Percentiles rank a stretch among this genome's conserved stretches.
Conservation (phyloP, 1,284 basidiomycete genomes). For the Sporisorium sorghi region DNA sequence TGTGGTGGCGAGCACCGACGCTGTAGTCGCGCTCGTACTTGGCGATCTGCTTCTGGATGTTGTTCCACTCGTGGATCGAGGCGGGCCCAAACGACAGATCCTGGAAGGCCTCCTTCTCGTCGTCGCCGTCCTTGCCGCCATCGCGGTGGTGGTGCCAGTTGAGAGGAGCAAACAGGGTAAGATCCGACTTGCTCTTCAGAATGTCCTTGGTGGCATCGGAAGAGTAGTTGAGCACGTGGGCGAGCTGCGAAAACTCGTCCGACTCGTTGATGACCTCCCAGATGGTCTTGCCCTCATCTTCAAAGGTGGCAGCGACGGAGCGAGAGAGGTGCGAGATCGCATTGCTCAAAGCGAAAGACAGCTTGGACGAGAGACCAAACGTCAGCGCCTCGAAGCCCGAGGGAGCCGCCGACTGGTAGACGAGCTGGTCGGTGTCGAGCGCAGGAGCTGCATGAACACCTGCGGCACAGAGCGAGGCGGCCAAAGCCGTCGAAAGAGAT, state of each 20-base stretch:
- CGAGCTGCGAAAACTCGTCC: conserved; percentile 52
- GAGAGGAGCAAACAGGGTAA: conserved; percentile 60
- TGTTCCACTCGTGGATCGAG: conserved; percentile 39
- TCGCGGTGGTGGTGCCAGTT: conserved; percentile 56
- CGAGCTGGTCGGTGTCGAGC: conserved; percentile 24
- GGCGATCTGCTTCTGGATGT: conserved; percentile 41
- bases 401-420: conserved; percentile 12
- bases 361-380: conserved; percentile 32
- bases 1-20: conserved; percentile 7
- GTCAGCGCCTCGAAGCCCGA: conserved; percentile 30
- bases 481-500: conserved; percentile 15
- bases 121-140: conserved; percentile 12
- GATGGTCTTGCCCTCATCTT: conserved; percentile 44
- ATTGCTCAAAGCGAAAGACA: conserved; percentile 21
- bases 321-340: conserved; percentile 16
- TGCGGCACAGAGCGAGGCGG: conserved; percentile 19
- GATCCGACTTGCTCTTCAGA: conserved; percentile 41
- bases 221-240: conserved; percentile 60
- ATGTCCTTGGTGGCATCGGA: conserved; percentile 56
- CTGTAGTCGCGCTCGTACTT: conserved; percentile 30
- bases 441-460: conserved; percentile 26
- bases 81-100: conserved; percentile 30
- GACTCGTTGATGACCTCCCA: conserved; percentile 53
- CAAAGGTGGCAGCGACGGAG: conserved; percentile 4
- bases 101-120: conserved; percentile 23